Percentiles rank a stretch among this genome's conserved stretches.
phyloP scores from a whole-genome alignment of 352 stramenopile genomes.

The Phytophthora podocarpi region DNA sequence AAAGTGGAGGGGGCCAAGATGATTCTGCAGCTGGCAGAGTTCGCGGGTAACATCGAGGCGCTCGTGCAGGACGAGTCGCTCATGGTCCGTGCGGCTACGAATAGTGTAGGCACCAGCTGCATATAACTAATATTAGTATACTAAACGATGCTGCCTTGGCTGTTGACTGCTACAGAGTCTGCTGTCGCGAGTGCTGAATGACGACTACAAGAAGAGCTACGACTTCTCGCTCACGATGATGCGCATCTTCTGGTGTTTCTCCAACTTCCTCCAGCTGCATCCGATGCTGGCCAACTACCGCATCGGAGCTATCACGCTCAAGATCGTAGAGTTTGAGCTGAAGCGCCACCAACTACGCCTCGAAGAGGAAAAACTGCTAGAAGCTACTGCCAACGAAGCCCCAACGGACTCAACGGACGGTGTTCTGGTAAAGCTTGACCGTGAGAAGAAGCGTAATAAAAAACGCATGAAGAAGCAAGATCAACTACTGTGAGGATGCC shows the following conservation, averaged over 20 bases:
- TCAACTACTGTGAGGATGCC: constrained; percentile 80
- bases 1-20: constrained; percentile 90
- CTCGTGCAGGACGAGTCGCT: constrained; percentile 95
- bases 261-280: constrained; percentile 95
- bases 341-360: constrained; percentile 86
- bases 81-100: constrained; percentile 74
- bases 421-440: constrained; percentile 68
- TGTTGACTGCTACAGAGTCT: constrained; percentile 71
- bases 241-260: constrained; percentile 95
- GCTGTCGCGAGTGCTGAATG: constrained; percentile 92
- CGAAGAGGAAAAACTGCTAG: constrained; percentile 69
- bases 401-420: constrained; percentile 26
- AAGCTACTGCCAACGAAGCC: constrained; percentile 37
- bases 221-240: constrained; percentile 95
- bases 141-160: neutral
- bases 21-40: constrained; percentile 91
- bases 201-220: constrained; percentile 95
- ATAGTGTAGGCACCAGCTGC: too few species aligned
- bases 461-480: constrained; percentile 93
- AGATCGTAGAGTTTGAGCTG: constrained; percentile 95
- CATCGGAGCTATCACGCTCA: constrained; percentile 93
- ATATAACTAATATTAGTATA: too few species aligned
- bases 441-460: constrained; percentile 86
- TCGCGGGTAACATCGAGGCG: constrained; percentile 90
- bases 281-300: constrained; percentile 92